Percentiles rank a stretch among this genome's conserved stretches.
Conservation (phyloP, 768 basidiomycete species). For the Suillus spraguei region DNA sequence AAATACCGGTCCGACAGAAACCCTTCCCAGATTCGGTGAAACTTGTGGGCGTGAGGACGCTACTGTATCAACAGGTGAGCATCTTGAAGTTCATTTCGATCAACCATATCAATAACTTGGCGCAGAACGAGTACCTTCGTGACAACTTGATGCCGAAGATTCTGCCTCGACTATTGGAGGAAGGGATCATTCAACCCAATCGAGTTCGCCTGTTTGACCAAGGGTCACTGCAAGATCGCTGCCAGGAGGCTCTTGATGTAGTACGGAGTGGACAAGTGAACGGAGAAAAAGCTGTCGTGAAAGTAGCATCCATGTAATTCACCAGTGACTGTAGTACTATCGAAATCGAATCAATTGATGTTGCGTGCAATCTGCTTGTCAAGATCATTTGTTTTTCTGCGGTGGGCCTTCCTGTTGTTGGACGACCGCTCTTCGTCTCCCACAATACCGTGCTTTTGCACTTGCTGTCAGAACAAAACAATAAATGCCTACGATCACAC, state of each 20-base stretch:
- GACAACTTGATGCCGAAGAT: slow-evolving; percentile 49
- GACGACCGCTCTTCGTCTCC: background rate
- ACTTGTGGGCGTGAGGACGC: slow-evolving; percentile 43
- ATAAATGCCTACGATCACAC: slow-evolving; percentile 12
- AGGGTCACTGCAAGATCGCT: slow-evolving; percentile 45
- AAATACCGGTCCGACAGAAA: slow-evolving; percentile 35
- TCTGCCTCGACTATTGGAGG: slow-evolving; percentile 42
- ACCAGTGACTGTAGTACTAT: background rate
- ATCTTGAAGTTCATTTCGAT: background rate
- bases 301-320: slow-evolving; percentile 23
- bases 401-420: background rate
- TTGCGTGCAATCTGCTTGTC: background rate
- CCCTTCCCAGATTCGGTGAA: slow-evolving; percentile 41
- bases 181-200: slow-evolving; percentile 44
- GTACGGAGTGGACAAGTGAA: slow-evolving; percentile 50
- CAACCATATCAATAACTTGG: slow-evolving; percentile 4
- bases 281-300: slow-evolving; percentile 52
- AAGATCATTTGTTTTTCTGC: background rate
- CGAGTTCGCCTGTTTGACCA: slow-evolving; percentile 43
- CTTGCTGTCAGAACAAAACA: background rate
- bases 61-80: slow-evolving; percentile 42
- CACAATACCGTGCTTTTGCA: background rate
- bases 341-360: slow-evolving; percentile 2
- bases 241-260: slow-evolving; percentile 42
- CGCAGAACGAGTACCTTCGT: slow-evolving; percentile 43